These are phyloP conservation scores for Microbotryum violaceum DNA, from an alignment of 1,284 basidiomycete species.

Conservation along the genomic window DNA sequence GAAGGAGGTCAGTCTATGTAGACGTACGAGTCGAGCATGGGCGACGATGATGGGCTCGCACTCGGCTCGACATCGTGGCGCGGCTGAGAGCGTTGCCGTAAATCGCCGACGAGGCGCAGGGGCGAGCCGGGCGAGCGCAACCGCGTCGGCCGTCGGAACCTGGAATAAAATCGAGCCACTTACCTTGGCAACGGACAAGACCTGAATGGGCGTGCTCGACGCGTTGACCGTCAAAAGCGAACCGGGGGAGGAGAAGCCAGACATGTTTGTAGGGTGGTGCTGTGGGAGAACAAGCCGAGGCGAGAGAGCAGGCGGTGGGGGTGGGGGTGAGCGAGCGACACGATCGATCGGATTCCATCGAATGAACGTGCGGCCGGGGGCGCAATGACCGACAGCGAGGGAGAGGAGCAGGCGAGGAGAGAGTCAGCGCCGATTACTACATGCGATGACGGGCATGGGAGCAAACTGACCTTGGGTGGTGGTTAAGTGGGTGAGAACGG, in stretches of 20 bases:
- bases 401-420: no score
- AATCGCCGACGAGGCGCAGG: not conserved
- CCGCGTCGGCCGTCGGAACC: not conserved
- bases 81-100: slow-evolving; percentile 1
- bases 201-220: slow-evolving; percentile 23
- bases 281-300: no score
- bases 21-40: not conserved
- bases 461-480: no score
- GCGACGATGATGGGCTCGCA: not conserved
- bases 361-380: no score
- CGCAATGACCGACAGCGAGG: no score
- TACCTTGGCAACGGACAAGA: not conserved
- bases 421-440: no score
- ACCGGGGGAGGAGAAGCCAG: slow-evolving; percentile 27
- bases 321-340: no score
- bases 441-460: no score
- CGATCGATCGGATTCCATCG: no score
- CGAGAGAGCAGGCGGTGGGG: no score
- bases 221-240: slow-evolving; percentile 28
- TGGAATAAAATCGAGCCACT: slow-evolving; percentile 1
- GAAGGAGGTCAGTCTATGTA: not conserved
- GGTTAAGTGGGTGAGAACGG: no score
- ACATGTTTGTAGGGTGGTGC: slow-evolving; percentile 12
- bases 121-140: not conserved
- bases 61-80: not conserved